Base-by-base conservation (phyloP, 2,329 filamentous ascomycete species). In the Ophiocordyceps unilateralis region DNA sequence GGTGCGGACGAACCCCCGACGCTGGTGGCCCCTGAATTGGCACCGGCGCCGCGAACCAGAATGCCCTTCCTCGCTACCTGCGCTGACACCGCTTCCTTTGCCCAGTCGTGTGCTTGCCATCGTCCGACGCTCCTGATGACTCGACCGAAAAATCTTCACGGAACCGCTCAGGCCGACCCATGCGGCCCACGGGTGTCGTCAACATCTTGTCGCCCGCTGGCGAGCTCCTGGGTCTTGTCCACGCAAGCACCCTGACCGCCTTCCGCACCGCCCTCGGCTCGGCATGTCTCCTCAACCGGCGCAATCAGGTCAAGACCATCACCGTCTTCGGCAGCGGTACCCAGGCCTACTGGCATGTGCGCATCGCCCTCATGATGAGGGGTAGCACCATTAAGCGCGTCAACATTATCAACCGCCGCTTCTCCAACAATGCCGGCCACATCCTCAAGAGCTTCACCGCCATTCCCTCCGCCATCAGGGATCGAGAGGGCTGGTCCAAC, bases 341-440 rank as follows among this genome's bases (percentile, higher is more conserved):
- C 51, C 88, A 95, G 64, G 89, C 89, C 12, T 93, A 89, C 65
- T 96, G 88, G 88, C 89, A 95, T 58, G 76, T 93, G 38, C 80
- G 87, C 1, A 72, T 96, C 5, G 81, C 88, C 0, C 70, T 96
- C 11, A 70, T 89, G 48, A 69, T 91, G 41, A 81, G 72, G 20
- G 76, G 76, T 2, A 43, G 64, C 39, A 83, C 85, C 19, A 80
- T 94, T 51, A 78, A 80, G 52, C 76, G 81, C 45, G 73, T 95
- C 40, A 81, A 89, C 61, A 80, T 95, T 53, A 79, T 94, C 56
- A 93, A 88, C 54, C 78, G 83, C 28, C 68, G 70, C 43, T 84
- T 83, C 55, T 71, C 67, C 43, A 70, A 76, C 9, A 69, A 66
- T 39, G 76, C 74, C 1, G 64, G 67, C 14, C 54, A 59, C 2